A percentile compares a stretch with the other conserved stretches of the same genome.
Evolutionary conservation across 148 eudicot species (phyloP).

Genomic region (Oxyria digyna): DNA sequence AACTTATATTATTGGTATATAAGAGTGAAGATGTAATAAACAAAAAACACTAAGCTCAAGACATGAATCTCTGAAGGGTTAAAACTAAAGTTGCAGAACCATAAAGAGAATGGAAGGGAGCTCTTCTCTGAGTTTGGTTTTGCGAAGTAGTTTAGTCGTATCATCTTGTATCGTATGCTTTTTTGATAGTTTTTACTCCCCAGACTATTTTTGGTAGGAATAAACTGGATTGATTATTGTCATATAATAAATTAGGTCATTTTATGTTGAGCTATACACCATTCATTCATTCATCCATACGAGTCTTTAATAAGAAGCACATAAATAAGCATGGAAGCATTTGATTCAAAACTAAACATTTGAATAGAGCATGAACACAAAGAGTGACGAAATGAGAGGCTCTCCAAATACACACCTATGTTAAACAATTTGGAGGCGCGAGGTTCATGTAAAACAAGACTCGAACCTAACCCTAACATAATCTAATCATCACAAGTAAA

Average conservation of each 20-base stretch:
- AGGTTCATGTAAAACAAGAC: background rate
- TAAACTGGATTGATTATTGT: too few species aligned
- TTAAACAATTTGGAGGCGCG: background rate
- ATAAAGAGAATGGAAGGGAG: too few species aligned
- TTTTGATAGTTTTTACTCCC: too few species aligned
- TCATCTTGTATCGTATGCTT: too few species aligned
- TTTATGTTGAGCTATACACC: background rate
- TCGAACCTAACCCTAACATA: constrained; percentile 1
- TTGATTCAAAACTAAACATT: background rate
- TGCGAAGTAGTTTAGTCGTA: too few species aligned
- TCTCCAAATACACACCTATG: constrained; percentile 1
- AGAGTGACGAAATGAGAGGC: background rate
- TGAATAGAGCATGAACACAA: background rate
- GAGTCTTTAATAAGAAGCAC: background rate
- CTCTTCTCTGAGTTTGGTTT: too few species aligned
- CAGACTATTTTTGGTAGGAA: too few species aligned
- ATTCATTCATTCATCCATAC: background rate
- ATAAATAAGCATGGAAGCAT: background rate
- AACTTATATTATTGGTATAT: too few species aligned
- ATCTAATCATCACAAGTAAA: background rate
- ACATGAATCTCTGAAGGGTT: too few species aligned
- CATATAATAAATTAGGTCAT: background rate
- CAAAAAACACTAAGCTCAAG: too few species aligned
- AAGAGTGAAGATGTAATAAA: too few species aligned
- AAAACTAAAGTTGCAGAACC: too few species aligned